Conservation (phyloP, 192 early-diverging fungal species). For the Lobosporangium transversale region DNA sequence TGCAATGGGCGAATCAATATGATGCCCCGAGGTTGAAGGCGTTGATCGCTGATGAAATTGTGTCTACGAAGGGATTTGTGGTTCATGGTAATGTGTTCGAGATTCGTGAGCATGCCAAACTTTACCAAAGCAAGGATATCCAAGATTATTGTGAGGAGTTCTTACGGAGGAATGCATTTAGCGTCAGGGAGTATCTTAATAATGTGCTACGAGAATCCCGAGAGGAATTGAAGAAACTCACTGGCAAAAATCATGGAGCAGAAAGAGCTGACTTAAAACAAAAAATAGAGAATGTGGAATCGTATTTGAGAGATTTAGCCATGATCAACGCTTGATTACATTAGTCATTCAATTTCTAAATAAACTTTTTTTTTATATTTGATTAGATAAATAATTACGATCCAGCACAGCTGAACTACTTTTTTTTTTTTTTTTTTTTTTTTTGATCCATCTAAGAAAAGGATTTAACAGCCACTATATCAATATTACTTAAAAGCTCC, state of each 20-base stretch:
- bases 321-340: too few species aligned
- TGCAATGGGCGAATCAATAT: background rate
- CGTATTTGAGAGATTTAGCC: background rate
- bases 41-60: conserved; percentile 7
- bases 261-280: too few species aligned
- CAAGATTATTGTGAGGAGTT: conserved; percentile 14
- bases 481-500: conserved; percentile 60
- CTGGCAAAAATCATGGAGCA: background rate
- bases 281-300: background rate
- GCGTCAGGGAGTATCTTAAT: background rate
- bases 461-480: conserved; percentile 1
- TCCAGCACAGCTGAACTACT: too few species aligned
- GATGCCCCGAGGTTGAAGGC: conserved; percentile 9
- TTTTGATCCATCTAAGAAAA: background rate
- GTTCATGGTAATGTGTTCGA: conserved; percentile 25
- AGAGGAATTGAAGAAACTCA: background rate
- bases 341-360: too few species aligned
- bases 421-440: conserved; percentile 6
- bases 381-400: too few species aligned
- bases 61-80: background rate
- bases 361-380: background rate
- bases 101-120: background rate
- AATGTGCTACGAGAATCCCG: background rate
- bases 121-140: background rate
- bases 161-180: background rate